Evolutionary conservation across 352 stramenopile genomes (phyloP).

Genomic region (Pythium diclinum): DNA sequence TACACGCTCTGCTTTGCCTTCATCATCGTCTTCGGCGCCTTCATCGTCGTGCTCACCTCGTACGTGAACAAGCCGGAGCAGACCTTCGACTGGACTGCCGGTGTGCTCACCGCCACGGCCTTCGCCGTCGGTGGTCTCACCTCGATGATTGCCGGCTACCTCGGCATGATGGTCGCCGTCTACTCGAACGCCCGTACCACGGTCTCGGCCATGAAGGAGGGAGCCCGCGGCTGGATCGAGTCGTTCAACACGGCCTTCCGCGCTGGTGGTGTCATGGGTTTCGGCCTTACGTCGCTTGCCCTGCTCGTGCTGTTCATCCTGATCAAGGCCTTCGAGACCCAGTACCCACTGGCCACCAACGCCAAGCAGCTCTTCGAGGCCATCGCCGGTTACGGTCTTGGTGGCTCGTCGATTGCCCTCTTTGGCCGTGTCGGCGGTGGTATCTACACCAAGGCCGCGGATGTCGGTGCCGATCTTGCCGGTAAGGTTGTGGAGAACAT

Average conservation of each 20-base stretch:
- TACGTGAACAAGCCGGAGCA: slow-evolving; percentile 84
- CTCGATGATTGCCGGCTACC: slow-evolving; percentile 97
- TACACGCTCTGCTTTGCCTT: slow-evolving; percentile 98
- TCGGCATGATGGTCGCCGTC: slow-evolving; percentile 99
- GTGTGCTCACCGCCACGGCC: slow-evolving; percentile 92
- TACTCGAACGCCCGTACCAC: slow-evolving; percentile 99
- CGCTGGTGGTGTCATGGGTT: slow-evolving; percentile 99
- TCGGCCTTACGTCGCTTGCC: slow-evolving; percentile 95
- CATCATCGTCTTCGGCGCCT: slow-evolving; percentile 85
- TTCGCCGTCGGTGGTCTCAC: slow-evolving; percentile 98
- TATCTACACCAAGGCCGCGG: slow-evolving; percentile 99
- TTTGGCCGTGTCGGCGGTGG: slow-evolving; percentile 99
- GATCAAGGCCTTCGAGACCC: slow-evolving; percentile 91
- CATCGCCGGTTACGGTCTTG: slow-evolving; percentile 97
- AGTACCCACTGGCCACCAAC: slow-evolving; percentile 86
- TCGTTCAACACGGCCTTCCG: slow-evolving; percentile 99
- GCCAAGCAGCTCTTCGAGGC: slow-evolving; percentile 93
- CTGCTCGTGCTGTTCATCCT: slow-evolving; percentile 97
- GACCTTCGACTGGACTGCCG: slow-evolving; percentile 87
- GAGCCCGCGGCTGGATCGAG: slow-evolving; percentile 89
- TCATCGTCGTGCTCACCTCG: slow-evolving; percentile 92
- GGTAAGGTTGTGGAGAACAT: slow-evolving; percentile 99
- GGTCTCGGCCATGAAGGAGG: slow-evolving; percentile 94
- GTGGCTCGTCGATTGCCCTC: slow-evolving; percentile 98
- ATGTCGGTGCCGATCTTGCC: slow-evolving; percentile 99